Evolutionary conservation across 441 rosid genomes (phyloP), one percentile per base, ranked within the genome.

Genomic region (Lepidium campestre): DNA sequence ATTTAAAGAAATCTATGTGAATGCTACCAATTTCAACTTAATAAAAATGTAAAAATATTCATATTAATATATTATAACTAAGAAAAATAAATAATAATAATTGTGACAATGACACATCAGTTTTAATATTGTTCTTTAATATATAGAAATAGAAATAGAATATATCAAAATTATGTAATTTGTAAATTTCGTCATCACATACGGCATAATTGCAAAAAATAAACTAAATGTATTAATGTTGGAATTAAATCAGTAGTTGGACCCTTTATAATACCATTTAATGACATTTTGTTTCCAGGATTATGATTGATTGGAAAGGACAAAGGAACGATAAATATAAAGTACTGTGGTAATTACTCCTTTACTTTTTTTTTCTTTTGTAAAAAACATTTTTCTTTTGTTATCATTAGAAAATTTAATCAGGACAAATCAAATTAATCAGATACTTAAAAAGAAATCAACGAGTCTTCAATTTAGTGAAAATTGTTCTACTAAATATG

Each of bases 161-260:
- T n/a, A n/a, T n/a, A n/a, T n/a, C n/a, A n/a, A n/a, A 52, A 3
- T 37, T 11, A 35, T 55, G 42, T 46, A 64, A 55, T 40, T 37
- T 57, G 10, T 31, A 41, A 48, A 19, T 47, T 5, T 39, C 10
- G 14, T 7, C 23, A 36, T 45, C 15, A 44, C 56, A 52, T 23
- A 20, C 13, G 34, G 57, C 27, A 35, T 14, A 20, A 62, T 63
- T 49, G 48, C 36, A 71, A 47, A 55, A 13, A 36, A 29, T 20
- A 71, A 8, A 62, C 12, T 56, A 62, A 27, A 55, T 47, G 46
- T 32, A 49, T 39, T 54, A 35, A 34, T 57, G 36, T 27, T 63
- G 32, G 53, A 71, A 12, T 65, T 56, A 48, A 64, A 5, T 57
- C 23, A 71, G 72, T 72, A 59, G 72, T 62, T 71, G 52, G 63